These are phyloP conservation scores for Fusarium compactum DNA, from an alignment of 2,329 filamentous ascomycete genomes.

Conservation along the genomic window DNA sequence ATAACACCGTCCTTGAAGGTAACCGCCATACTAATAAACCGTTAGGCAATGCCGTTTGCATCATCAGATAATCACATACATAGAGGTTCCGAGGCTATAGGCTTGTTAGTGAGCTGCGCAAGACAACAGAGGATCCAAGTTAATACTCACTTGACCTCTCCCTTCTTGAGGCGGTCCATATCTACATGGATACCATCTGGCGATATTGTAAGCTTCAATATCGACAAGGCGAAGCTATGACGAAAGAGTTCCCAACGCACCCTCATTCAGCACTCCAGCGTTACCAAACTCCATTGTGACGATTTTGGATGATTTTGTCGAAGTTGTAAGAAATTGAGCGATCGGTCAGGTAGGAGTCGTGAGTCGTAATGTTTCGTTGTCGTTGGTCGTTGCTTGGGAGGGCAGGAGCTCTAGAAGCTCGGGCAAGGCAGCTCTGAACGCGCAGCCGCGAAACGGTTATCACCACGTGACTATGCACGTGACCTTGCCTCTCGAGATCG, in stretches of 20 bases:
- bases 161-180: slow-evolving; percentile 98
- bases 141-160: slow-evolving; percentile 91
- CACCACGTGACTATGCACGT: slow-evolving; percentile 41
- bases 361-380: slow-evolving; percentile 43
- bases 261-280: slow-evolving; percentile 73
- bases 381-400: slow-evolving; percentile 45
- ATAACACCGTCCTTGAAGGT: slow-evolving; percentile 99
- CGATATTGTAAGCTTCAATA: slow-evolving; percentile 41
- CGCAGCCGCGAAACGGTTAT: slow-evolving; percentile 52
- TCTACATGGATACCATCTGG: slow-evolving; percentile 98
- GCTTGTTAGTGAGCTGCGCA: slow-evolving; percentile 49
- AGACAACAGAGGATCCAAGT: neutral
- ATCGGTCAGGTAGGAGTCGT: slow-evolving; percentile 22
- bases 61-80: slow-evolving; percentile 69
- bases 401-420: slow-evolving; percentile 57
- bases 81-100: slow-evolving; percentile 90
- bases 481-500: neutral
- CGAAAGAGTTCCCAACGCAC: slow-evolving; percentile 55
- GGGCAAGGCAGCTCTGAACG: slow-evolving; percentile 61
- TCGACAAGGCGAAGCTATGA: slow-evolving; percentile 35
- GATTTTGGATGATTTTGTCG: neutral
- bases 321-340: neutral
- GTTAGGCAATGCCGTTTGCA: slow-evolving; percentile 45
- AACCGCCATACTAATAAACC: slow-evolving; percentile 84
- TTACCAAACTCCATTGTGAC: slow-evolving; percentile 71